Evolutionary conservation across 345 rosid genomes (phyloP).

Genomic region (Ceriops decandra): DNA sequence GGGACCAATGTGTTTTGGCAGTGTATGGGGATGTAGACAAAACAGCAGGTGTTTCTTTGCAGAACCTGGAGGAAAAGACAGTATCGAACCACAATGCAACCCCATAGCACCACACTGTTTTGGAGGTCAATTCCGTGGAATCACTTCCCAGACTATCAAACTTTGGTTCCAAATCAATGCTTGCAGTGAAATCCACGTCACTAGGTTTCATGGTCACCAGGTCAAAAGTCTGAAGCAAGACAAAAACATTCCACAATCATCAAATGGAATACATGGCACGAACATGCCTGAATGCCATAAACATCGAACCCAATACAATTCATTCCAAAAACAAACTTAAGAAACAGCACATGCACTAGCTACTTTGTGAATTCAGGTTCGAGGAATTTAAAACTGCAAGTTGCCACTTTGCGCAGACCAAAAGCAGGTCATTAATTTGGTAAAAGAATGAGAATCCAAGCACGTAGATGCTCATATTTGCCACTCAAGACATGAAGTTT

Average conservation of each 20-base stretch:
- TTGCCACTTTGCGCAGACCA: no score
- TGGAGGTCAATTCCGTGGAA: conserved; percentile 15
- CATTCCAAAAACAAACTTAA: no score
- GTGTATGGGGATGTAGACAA: conserved; percentile 83
- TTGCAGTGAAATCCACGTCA: conserved; percentile 91
- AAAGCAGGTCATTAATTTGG: no score
- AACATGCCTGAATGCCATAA: no score
- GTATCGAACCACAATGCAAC: conserved; percentile 89
- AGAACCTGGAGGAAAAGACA: conserved; percentile 79
- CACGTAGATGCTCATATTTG: no score
- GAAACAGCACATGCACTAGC: no score
- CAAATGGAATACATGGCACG: no score
- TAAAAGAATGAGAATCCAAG: no score
- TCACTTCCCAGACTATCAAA: conserved; percentile 12
- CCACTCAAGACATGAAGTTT: no score
- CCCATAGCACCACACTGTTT: conserved; percentile 58
- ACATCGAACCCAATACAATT: no score
- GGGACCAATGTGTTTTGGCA: conserved; percentile 88
- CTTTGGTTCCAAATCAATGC: conserved; percentile 40
- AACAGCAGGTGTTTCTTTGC: conserved; percentile 71
- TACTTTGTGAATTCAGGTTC: no score
- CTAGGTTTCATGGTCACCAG: conserved; percentile 74
- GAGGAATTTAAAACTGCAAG: no score
- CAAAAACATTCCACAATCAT: background rate
- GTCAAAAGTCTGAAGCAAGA: conserved; percentile 62